These are phyloP conservation scores for Trametes villosa DNA, from an alignment of 768 basidiomycete species.

Conservation along the genomic window DNA sequence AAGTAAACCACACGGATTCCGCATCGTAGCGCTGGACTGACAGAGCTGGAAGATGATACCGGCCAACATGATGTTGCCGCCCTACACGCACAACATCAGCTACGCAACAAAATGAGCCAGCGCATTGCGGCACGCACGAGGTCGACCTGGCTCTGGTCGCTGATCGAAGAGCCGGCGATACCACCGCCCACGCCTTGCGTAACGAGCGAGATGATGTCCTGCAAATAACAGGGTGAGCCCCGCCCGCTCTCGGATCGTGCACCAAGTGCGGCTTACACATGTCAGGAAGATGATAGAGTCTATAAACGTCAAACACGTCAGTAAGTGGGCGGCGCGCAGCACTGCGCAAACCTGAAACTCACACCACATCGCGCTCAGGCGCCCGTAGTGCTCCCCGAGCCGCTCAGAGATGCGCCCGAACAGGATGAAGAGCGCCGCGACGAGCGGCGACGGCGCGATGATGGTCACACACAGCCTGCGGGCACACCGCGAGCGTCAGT, in stretches of 20 bases:
- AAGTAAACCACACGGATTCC: neutral
- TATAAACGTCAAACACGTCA: constrained; percentile 21
- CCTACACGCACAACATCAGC: constrained; percentile 10
- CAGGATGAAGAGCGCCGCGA: constrained; percentile 63
- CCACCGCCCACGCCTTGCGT: constrained; percentile 71
- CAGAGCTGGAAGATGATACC: constrained; percentile 56
- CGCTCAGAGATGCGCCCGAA: constrained; percentile 51
- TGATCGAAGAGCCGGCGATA: constrained; percentile 40
- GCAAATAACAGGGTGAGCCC: neutral
- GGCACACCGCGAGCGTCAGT: neutral
- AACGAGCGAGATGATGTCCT: constrained; percentile 62
- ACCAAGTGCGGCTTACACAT: constrained; percentile 30
- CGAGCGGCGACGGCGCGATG: constrained; percentile 57
- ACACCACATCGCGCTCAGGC: constrained; percentile 43
- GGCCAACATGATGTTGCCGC: constrained; percentile 36
- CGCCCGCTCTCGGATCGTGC: neutral
- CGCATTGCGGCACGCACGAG: neutral
- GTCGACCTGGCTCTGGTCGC: constrained; percentile 8
- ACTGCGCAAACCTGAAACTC: neutral
- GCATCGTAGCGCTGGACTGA: neutral
- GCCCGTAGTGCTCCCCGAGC: constrained; percentile 50
- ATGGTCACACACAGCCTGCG: constrained; percentile 53
- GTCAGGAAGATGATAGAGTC: constrained; percentile 48
- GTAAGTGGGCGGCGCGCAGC: neutral
- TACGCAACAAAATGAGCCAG: neutral